A percentile compares a stretch with the other conserved stretches of the same genome.
Evolutionary conservation across 495 filamentous ascomycete genomes (phyloP).

Genomic region (Podospora bellae-mahoneyi): DNA sequence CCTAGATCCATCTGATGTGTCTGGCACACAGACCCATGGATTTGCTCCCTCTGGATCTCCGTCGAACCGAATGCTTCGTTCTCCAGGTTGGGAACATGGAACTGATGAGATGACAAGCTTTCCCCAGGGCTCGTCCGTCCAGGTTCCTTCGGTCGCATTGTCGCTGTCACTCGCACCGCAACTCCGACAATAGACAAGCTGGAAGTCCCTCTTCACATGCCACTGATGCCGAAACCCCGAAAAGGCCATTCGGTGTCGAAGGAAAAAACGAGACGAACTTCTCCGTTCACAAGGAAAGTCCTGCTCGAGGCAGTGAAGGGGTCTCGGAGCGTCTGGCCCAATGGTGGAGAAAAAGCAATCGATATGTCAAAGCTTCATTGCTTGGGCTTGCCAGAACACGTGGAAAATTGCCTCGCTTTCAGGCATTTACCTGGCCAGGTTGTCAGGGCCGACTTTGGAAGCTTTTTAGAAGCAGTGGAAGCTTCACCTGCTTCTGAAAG

Average conservation of each 20-base stretch:
- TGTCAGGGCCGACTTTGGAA: slow-evolving; percentile 3
- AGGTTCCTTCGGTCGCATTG: too few relatives aligned
- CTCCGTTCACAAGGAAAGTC: background rate
- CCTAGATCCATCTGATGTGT: background rate
- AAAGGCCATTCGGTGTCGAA: background rate
- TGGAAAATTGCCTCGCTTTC: slow-evolving; percentile 5
- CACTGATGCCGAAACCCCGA: background rate
- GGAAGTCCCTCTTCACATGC: too few relatives aligned
- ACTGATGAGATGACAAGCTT: too few relatives aligned
- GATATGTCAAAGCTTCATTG: background rate
- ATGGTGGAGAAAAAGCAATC: background rate
- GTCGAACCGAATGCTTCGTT: background rate
- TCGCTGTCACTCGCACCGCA: too few relatives aligned
- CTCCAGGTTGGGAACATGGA: background rate
- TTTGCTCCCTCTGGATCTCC: background rate
- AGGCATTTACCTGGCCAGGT: background rate
- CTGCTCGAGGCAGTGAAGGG: background rate
- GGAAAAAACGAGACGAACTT: background rate
- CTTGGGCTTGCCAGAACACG: background rate
- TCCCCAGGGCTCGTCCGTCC: too few relatives aligned
- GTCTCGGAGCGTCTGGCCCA: background rate
- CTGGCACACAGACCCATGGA: background rate
- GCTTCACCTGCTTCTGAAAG: background rate
- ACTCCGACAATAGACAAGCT: too few relatives aligned
- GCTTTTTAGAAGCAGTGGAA: background rate